Evolutionary conservation across 768 basidiomycete species (phyloP), one percentile per base, ranked within the genome.

Genomic region (Boletus vinaceobasis): DNA sequence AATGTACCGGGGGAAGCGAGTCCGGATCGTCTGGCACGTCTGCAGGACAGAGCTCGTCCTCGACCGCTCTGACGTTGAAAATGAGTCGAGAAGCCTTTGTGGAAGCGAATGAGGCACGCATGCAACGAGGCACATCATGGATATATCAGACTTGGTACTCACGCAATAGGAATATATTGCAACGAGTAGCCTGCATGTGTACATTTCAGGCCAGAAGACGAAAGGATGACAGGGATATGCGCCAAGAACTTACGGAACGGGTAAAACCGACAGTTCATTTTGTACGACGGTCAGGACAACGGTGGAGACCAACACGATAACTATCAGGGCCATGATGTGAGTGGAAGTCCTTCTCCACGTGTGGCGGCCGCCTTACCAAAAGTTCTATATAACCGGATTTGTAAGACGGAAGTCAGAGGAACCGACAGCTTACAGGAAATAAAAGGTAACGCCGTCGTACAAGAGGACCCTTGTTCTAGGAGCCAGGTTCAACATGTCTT

Each of bases 101-200:
- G 9, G 27, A 49, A 29, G 32, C 26, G 31, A 43, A 32, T 58
- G 13, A 45, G 46, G 8, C 32, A 36, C 5, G 48, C 15, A 23
- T 19, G 36, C 32, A 55, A 50, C 2, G 36, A 43, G 23, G 36
- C 37, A 43, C 4, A 8, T 8, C 2, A 21, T 11, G 8, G 13
- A 31, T 42, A 43, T 21, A 15, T 11, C 13, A 14, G 1, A 7
- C 23, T 23, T 23, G 2, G 21, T 54, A 60, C 65, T 51, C 53
- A 65, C 64, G 19, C 64, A 66, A 27, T 60, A 64, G 0, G 62
- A 60, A 50, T 65, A 65, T 14, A 45, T 47, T 1, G 58, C 53
- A 8, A 65, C 31, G 4, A 65, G 61, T 0, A 55, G 23, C 26
- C 64, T 65, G 44, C 10, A 43, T 43, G n/a, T 19, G 8, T 37